Evolutionary conservation across 208 protist species (phyloP), one percentile per base, ranked within the genome.

Genomic region (Leishmania turanica): DNA sequence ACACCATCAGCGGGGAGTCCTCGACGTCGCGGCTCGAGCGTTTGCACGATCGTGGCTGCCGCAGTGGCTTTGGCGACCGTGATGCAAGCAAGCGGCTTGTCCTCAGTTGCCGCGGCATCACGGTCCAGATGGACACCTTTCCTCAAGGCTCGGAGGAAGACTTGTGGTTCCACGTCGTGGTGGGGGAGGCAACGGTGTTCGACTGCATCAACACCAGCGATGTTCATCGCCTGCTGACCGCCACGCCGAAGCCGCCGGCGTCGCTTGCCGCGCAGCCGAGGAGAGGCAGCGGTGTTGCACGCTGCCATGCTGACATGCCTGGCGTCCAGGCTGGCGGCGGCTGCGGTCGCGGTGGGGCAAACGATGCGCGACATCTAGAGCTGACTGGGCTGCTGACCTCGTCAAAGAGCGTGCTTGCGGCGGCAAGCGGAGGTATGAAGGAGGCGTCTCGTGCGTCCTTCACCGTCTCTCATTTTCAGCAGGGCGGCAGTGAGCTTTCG

Each of bases 191-290:
- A 4, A 89, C 89, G 15, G 84, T 93, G 1, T 84, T 90, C 58
- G 90, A 93, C 79, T 91, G 90, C 85, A 91, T 93, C 73, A 84
- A 87, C 77, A 83, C 76, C 73, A 93, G 90, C 65, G 80, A 86
- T 45, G 88, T 93, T 34, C 82, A 84, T 60, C 87, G 86, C 24
- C 73, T 93, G 31, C 79, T 93, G 27, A 90, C 89, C 78, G 78
- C 83, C 47, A 87, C 90, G 19, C 84, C 88, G 27, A 77, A 81
- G 31, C 76, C 54, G 0, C 75, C 82, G 24, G 60, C 68, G 40
- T 53, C 62, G 53, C 53, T 15, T 11, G 47, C 53, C 40, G 69
- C 47, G 19, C 65, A 34, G 17, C 31, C 42, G 3, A 62, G 54
- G 56, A 9, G 53, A 13, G 78, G 58, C 13, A 62, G 53, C 24